phyloP scores from a whole-genome alignment of 2,329 filamentous ascomycete genomes.

The Exserohilum rostratum region DNA sequence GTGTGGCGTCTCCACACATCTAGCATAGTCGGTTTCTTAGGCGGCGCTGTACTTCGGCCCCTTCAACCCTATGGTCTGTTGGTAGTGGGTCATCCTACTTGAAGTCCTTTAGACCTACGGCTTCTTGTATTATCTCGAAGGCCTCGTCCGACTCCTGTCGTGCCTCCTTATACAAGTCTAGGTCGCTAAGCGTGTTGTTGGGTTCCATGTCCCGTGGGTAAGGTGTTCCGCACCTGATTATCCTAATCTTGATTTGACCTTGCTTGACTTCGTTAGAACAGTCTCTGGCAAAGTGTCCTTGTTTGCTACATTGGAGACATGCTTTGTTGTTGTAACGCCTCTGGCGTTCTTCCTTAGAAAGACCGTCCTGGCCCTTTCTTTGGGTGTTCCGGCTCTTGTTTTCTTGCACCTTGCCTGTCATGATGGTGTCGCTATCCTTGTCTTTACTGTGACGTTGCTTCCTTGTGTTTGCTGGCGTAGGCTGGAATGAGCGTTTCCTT shows the following conservation, averaged over 20 bases:
- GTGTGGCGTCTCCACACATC: too few species aligned
- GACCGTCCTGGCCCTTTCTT: neutral
- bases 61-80: neutral
- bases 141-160: neutral
- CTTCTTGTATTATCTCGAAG: too few species aligned
- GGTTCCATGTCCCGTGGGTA: neutral
- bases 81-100: neutral
- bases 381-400: neutral
- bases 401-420: neutral
- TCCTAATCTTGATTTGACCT: neutral
- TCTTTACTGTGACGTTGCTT: neutral
- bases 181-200: neutral
- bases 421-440: neutral
- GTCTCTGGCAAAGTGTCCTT: neutral
- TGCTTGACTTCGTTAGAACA: neutral
- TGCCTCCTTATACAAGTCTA: neutral
- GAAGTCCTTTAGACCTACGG: too few species aligned
- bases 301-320: neutral
- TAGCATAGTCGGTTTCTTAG: neutral
- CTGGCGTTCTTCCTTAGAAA: too few species aligned
- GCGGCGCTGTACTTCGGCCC: neutral
- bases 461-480: too few species aligned
- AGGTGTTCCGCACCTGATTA: neutral
- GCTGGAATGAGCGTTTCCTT: too few species aligned
- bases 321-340: too few species aligned